These are phyloP conservation scores for Alternaria solani DNA, from an alignment of 2,329 filamentous ascomycete species.

Conservation along the genomic window DNA sequence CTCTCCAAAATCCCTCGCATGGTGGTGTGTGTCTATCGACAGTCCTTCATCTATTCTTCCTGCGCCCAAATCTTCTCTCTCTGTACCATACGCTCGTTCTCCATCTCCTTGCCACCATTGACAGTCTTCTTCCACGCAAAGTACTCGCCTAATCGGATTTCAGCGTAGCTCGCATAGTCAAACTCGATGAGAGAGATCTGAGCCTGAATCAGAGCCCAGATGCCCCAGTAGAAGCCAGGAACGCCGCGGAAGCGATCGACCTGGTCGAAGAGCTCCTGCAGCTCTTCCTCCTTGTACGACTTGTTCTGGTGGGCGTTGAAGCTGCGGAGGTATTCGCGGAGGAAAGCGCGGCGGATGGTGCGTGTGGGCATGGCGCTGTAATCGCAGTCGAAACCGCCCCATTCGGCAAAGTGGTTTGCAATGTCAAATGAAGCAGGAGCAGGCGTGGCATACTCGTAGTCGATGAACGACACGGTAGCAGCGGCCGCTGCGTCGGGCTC, in stretches of 20 bases:
- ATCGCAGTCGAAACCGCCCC: constrained; percentile 97
- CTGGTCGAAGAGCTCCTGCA: constrained; percentile 75
- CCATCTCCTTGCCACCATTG: constrained; percentile 69
- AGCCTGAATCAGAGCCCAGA: constrained; percentile 95
- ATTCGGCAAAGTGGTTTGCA: constrained; percentile 97
- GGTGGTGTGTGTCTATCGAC: background rate
- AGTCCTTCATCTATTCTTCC: constrained; percentile 45
- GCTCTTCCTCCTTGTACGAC: constrained; percentile 63
- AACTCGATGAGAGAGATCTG: constrained; percentile 96
- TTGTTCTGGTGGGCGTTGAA: constrained; percentile 62
- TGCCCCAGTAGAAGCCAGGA: constrained; percentile 89
- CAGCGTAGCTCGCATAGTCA: constrained; percentile 92
- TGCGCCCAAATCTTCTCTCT: constrained; percentile 84
- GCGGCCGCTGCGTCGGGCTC: constrained; percentile 37
- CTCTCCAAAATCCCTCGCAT: background rate
- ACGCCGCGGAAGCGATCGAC: constrained; percentile 88
- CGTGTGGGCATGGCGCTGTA: constrained; percentile 81
- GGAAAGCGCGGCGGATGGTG: constrained; percentile 78
- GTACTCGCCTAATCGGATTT: constrained; percentile 86
- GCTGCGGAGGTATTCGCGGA: constrained; percentile 80
- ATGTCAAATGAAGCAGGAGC: constrained; percentile 96
- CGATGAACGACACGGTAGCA: constrained; percentile 73
- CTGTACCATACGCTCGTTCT: constrained; percentile 64
- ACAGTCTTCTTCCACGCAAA: constrained; percentile 86
- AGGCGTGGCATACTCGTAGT: constrained; percentile 97